phyloP scores from a whole-genome alignment of 2,329 filamentous ascomycete species.

The Geosmithia morbida region DNA sequence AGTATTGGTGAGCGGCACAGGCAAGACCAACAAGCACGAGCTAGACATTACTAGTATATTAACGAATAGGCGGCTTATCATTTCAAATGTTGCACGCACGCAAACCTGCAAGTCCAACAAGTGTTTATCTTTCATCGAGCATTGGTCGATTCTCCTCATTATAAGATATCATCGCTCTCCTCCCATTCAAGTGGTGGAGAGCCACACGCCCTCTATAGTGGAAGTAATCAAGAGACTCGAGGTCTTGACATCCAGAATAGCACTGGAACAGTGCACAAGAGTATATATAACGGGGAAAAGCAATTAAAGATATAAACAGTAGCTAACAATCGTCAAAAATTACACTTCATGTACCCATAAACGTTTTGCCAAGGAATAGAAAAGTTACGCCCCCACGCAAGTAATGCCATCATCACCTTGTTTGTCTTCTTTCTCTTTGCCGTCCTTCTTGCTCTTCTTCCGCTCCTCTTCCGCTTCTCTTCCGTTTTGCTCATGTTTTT shows the following conservation, averaged over 20 bases:
- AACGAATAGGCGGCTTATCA: too few species aligned
- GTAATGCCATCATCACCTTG: neutral
- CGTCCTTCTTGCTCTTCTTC: neutral
- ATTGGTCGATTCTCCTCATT: too few species aligned
- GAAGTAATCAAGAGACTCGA: too few species aligned
- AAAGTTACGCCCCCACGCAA: neutral
- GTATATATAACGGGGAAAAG: neutral
- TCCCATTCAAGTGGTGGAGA: too few species aligned
- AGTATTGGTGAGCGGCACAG: too few species aligned
- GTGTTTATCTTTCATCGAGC: too few species aligned
- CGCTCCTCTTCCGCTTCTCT: neutral
- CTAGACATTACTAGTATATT: too few species aligned
- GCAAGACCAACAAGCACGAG: too few species aligned
- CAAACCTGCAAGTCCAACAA: too few species aligned
- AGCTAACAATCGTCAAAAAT: neutral
- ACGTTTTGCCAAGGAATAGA: neutral
- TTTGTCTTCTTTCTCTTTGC: neutral
- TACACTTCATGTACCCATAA: neutral
- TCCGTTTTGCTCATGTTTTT: neutral
- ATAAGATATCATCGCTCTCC: too few species aligned
- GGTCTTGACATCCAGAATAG: neutral
- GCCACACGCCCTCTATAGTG: too few species aligned
- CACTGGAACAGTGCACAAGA: neutral
- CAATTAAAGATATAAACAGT: neutral
- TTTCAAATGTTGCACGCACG: too few species aligned